These are phyloP conservation scores for Amanita thiersii DNA, from an alignment of 768 basidiomycete genomes.

Conservation along the genomic window DNA sequence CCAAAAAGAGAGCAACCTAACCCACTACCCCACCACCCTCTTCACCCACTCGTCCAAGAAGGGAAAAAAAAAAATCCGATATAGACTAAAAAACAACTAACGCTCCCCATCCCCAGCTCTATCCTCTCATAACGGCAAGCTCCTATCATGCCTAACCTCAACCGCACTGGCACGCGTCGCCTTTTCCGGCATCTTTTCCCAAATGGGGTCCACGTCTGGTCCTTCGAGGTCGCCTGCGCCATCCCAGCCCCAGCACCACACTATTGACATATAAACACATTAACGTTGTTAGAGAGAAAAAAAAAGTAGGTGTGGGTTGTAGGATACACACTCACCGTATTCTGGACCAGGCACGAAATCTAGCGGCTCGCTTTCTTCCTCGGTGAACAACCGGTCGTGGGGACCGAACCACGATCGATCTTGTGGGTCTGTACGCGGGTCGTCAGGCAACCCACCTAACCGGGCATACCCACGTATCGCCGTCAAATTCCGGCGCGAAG, in stretches of 20 bases:
- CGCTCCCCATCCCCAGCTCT: too few relatives aligned
- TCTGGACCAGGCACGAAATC: conserved; percentile 77
- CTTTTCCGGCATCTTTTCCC: conserved; percentile 77
- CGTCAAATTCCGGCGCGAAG: conserved; percentile 82
- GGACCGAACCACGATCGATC: conserved; percentile 98
- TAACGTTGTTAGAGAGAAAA: neutral
- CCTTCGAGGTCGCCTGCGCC: conserved; percentile 97
- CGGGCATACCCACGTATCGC: conserved; percentile 91
- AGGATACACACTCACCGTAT: conserved; percentile 77
- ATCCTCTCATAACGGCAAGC: conserved; percentile 20
- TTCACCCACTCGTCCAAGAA: too few relatives aligned
- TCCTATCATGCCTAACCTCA: conserved; percentile 61
- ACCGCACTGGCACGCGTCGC: conserved; percentile 53
- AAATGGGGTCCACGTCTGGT: conserved; percentile 96
- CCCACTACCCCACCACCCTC: too few relatives aligned
- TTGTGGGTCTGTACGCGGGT: conserved; percentile 94
- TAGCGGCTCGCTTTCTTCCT: conserved; percentile 75
- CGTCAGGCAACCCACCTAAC: conserved; percentile 94
- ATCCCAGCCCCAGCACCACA: conserved; percentile 99
- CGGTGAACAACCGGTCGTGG: conserved; percentile 88
- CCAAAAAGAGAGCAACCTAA: too few relatives aligned
- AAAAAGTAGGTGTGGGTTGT: neutral
- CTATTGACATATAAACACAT: conserved; percentile 28
- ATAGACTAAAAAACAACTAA: too few relatives aligned
- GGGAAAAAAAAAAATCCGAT: too few relatives aligned